Evolutionary conservation across 768 basidiomycete species (phyloP).

Genomic region (Boletus subcaerulescens): DNA sequence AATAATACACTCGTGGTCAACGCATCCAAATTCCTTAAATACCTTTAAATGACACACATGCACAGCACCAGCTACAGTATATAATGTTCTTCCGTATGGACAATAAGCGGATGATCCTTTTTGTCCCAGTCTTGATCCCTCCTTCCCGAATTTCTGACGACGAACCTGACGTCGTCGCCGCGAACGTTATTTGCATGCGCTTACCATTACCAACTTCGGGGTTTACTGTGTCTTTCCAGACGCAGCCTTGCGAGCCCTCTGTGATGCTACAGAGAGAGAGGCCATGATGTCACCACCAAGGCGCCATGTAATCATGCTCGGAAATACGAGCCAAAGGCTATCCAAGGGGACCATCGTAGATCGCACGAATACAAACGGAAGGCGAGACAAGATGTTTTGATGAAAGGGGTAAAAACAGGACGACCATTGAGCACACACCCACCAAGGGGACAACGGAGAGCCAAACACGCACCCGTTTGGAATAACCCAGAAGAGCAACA

Average conservation of each 20-base stretch:
- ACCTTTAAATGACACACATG: no score
- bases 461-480: slow-evolving; percentile 67
- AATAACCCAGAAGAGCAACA: slow-evolving; percentile 64
- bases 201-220: not conserved
- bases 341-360: not conserved
- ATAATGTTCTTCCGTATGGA: no score
- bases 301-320: slow-evolving; percentile 52
- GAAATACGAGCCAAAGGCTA: slow-evolving; percentile 79
- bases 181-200: not conserved
- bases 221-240: slow-evolving; percentile 32
- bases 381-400: no score
- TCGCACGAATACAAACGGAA: not conserved
- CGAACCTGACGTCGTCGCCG: no score
- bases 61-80: no score
- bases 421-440: slow-evolving; percentile 3
- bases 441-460: not conserved
- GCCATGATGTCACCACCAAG: slow-evolving; percentile 62
- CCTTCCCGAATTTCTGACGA: no score
- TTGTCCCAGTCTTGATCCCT: no score
- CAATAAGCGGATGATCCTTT: no score
- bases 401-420: not conserved
- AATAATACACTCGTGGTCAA: no score
- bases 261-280: slow-evolving; percentile 37
- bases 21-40: no score
- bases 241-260: slow-evolving; percentile 24